Evolutionary conservation across 768 basidiomycete genomes (phyloP).

Genomic region (Tricholoma terreum): DNA sequence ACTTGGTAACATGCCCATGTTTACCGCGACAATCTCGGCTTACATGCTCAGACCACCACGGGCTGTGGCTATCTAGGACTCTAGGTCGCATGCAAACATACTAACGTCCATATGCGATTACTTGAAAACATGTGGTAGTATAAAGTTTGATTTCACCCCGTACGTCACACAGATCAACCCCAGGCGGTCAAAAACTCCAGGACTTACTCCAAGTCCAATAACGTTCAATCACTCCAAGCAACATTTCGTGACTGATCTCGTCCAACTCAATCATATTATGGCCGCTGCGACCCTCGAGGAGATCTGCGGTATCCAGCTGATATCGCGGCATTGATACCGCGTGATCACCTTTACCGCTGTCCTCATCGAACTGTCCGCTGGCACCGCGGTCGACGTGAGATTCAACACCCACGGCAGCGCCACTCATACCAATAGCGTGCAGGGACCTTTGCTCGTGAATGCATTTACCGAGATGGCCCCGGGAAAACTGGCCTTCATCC

Average conservation of each 20-base stretch:
- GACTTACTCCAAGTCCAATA: slow-evolving; percentile 28
- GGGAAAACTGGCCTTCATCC: not conserved
- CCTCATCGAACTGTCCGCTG: slow-evolving; percentile 8
- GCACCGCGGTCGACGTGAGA: slow-evolving; percentile 9
- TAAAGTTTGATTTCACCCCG: too few species aligned
- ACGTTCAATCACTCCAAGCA: slow-evolving; percentile 37
- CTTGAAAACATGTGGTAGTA: too few species aligned
- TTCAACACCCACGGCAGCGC: slow-evolving; percentile 5
- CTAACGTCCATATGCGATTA: too few species aligned
- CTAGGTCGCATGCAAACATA: not conserved
- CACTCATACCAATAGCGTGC: not conserved
- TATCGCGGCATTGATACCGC: slow-evolving; percentile 4
- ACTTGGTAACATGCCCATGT: too few species aligned
- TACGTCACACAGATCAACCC: too few species aligned
- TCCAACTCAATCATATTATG: slow-evolving; percentile 25
- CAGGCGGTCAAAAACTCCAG: slow-evolving; percentile 5
- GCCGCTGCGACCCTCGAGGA: slow-evolving; percentile 7
- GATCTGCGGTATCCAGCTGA: not conserved
- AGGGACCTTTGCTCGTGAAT: not conserved
- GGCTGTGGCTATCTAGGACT: not conserved
- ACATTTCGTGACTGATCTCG: slow-evolving; percentile 36
- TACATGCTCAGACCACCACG: too few species aligned
- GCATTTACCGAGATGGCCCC: slow-evolving; percentile 2
- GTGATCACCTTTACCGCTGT: slow-evolving; percentile 7
- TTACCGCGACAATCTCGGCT: too few species aligned